Conservation (phyloP, 2,329 filamentous ascomycete species). For the Apiospora arundinis region DNA sequence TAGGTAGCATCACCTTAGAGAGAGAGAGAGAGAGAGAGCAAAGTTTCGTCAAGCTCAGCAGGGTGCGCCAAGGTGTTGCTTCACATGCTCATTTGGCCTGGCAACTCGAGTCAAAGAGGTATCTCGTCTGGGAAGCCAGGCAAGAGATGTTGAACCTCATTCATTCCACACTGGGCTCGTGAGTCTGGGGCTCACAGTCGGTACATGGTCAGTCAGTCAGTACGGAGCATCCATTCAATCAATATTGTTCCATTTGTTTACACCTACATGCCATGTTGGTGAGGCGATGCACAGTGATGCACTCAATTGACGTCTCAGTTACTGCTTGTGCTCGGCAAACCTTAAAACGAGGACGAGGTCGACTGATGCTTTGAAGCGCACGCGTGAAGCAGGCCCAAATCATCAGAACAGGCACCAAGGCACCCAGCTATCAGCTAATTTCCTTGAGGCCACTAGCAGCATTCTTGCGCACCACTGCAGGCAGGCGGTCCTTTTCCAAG, state of each 20-base stretch:
- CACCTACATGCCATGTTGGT: background rate
- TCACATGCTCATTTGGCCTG: background rate
- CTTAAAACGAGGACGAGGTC: background rate
- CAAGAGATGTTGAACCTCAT: background rate
- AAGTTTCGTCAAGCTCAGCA: background rate
- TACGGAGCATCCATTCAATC: background rate
- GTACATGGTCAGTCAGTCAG: background rate
- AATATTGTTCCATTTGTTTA: background rate
- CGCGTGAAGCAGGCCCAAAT: background rate
- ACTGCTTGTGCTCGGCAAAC: background rate
- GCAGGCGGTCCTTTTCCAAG: background rate
- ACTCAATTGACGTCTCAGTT: background rate
- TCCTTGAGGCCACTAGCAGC: constrained; percentile 2
- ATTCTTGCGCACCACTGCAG: constrained; percentile 13
- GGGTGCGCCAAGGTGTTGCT: background rate
- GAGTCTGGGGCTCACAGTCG: background rate
- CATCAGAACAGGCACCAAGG: background rate
- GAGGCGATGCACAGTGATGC: background rate
- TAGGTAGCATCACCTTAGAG: background rate
- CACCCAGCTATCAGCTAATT: background rate
- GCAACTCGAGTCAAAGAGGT: no score
- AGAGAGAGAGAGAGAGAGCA: background rate
- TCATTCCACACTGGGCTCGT: background rate
- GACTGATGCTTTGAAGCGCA: background rate
- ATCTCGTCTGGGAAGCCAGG: background rate